Evolutionary conservation across 2,329 filamentous ascomycete genomes (phyloP).

Genomic region (Pseudocercospora musae): DNA sequence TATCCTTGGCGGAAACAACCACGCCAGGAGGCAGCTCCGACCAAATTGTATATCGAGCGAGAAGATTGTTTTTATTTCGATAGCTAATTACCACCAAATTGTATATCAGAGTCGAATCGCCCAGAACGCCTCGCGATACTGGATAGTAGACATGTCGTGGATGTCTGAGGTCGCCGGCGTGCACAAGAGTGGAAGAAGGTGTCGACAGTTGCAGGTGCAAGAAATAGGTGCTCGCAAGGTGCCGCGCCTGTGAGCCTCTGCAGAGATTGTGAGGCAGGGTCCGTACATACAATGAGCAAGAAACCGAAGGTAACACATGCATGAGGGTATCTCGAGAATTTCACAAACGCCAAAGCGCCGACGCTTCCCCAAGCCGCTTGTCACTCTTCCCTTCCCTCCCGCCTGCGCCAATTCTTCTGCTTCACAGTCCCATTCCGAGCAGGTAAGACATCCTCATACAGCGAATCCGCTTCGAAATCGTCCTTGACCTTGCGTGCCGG

Average conservation of each 20-base stretch:
- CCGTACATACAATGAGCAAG: background rate
- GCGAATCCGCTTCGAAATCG: slow-evolving; percentile 3
- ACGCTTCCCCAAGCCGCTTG: background rate
- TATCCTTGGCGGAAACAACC: no score
- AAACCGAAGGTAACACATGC: background rate
- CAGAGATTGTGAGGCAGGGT: background rate
- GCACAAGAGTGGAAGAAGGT: background rate
- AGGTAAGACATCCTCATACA: slow-evolving; percentile 10
- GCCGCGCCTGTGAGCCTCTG: background rate
- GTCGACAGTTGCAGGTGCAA: background rate
- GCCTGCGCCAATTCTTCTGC: slow-evolving; percentile 13
- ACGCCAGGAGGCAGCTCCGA: no score
- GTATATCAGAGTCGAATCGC: no score
- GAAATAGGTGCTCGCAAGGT: background rate
- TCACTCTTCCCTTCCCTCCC: background rate
- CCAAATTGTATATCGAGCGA: no score
- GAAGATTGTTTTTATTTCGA: no score
- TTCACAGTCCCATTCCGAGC: slow-evolving; percentile 13
- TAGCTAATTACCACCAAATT: no score
- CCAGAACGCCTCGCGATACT: background rate
- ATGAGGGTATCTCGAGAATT: background rate
- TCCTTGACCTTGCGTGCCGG: slow-evolving; percentile 44
- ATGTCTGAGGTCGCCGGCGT: background rate
- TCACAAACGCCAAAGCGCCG: background rate
- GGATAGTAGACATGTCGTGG: background rate